Base-by-base conservation (phyloP, 352 stramenopile genomes). In the Globisporangium recalcitrans region DNA sequence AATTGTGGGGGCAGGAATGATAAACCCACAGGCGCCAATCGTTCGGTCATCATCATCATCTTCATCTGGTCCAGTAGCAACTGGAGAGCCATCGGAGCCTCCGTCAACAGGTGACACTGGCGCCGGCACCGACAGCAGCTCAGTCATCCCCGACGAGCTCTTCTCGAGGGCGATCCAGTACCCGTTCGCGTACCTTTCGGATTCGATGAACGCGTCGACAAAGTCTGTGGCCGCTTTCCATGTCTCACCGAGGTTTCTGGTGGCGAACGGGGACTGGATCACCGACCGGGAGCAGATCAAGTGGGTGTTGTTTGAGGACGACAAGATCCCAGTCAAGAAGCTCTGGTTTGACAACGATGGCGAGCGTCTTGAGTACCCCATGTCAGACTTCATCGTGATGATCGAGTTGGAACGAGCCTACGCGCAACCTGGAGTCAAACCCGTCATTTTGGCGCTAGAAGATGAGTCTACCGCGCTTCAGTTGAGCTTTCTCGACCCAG, bases 141-240 rank as follows among this genome's bases (percentile, higher is more conserved):
- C 36, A 6, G 5, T 10, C 11, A 55, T 52, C 22, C 3, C 44
- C 7, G 44, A 47, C 31, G 40, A 47, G 1, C 6, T 27, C 1
- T n/a, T 55, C 3, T 3, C 3, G 4, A 6, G 21, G 4, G 16
- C 21, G n/a, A 2, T 62, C 13, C 10, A 6, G 14, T 47, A 54
- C 16, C 57, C 57, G 44, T 62, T 62, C 19, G 57, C 22, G n/a
- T 62, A 55, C 22, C 4, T 62, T 1, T 54, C 42, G 42, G 6
- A 4, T 0, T 31, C 9, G 4, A 0, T 7, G 29, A 40, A 46
- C 27, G 44, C 24, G n/a, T 54, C 29, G 5, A 5, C 14, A 13
- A 4, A 36, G 2, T 54, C 57, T 0, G 57, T 62, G 13, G 42
- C 46, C 10, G 44, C 22, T 6, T 13, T 47, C 2, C 42, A 48